Base-by-base conservation (phyloP, 2,329 filamentous ascomycete species). In the Cadophora luteo-olivacea region DNA sequence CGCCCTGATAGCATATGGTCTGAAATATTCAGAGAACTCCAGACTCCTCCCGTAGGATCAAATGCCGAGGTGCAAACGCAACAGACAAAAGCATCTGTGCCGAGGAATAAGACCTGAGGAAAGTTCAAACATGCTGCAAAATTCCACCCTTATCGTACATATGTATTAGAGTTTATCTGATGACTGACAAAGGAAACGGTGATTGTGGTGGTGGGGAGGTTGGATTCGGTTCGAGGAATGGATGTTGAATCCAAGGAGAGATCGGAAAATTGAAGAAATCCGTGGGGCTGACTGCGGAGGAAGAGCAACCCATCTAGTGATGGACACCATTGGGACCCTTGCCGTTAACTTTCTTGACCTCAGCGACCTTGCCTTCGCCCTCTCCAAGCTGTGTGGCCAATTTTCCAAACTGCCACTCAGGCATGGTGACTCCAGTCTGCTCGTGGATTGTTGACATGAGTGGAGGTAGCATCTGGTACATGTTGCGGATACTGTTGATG, bases 381-480 rank as follows among this genome's bases (percentile, higher is more conserved):
- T 77, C 74, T 1, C 69, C 52, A 9, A 79, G 79, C 67, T 81
- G 74, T 0, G 72, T 73, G 5, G 81, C 80, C 49, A 85, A 72
- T 51, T 81, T 82, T 0, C 87, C 87, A 77, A 89, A 89, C 77
- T 89, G 87, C 93, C 93, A 97, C 75, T 87, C 87, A 0, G 93
- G 93, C 7, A 94, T 88, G 0, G 86, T 85, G 75, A 97, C 94
- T 0, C 93, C 93, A 0, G 93, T 97, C 83, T 97, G 93, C 69
- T 97, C 93, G 74, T 96, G 91, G 76, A 97, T 95, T 0, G 93
- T 97, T 11, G 86, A 89, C 82, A 97, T 89, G 24, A 97, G 84
- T 5, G 93, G 93, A 45, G 93, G 93, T 70, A 97, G 82, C 78
- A 89, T 91, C 83, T 96, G 93, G 82, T 96, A 94, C 65, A 97